These are phyloP conservation scores for Cicer yamashitae DNA, from an alignment of 306 rosid species.

Conservation along the genomic window DNA sequence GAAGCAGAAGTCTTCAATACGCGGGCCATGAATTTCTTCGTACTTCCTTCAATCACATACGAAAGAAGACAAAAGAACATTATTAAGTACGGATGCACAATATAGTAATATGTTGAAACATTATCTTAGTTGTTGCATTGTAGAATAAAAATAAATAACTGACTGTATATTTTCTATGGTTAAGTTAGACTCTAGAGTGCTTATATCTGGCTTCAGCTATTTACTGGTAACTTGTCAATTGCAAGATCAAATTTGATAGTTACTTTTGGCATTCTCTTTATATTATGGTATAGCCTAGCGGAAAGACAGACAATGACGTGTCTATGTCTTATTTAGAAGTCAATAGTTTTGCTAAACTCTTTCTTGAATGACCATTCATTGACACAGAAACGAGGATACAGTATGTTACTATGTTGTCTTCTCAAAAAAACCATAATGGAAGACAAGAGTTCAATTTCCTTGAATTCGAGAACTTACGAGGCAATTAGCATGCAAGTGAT, in stretches of 20 bases:
- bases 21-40: conserved; percentile 88
- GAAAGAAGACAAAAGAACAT: conserved; percentile 30
- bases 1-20: conserved; percentile 85
- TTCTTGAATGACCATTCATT: conserved; percentile 29
- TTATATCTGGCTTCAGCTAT: no score
- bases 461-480: conserved; percentile 71
- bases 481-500: conserved; percentile 94
- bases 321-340: no score
- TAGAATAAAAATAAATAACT: not conserved
- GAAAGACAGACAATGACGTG: no score
- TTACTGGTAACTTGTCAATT: no score
- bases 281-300: no score
- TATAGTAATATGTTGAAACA: not conserved
- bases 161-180: no score
- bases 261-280: no score
- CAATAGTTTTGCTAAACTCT: not conserved
- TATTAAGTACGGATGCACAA: conserved; percentile 1
- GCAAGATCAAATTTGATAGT: no score
- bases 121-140: not conserved
- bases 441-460: conserved; percentile 13
- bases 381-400: conserved; percentile 20
- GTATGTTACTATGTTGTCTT: not conserved
- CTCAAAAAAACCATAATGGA: conserved; percentile 19
- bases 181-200: no score
- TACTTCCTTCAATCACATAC: conserved; percentile 69